Evolutionary conservation across 108 stramenopile species (phyloP), one percentile per base, ranked within the genome.

Genomic region (Conticribra weissflogii): DNA sequence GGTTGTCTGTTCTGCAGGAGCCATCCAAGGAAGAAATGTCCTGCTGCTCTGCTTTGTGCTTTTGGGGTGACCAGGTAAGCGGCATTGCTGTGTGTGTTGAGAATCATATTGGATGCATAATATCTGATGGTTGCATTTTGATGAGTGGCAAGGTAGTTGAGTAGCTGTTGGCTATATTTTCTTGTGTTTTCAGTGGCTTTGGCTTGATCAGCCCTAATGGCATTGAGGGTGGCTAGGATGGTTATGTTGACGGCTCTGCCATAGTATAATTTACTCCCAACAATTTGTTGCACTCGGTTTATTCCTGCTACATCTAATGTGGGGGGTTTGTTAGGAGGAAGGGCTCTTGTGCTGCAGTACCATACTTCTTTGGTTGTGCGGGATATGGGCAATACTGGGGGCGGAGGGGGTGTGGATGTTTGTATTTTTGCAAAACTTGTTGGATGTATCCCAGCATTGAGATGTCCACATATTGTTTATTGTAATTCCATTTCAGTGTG

Each of bases 361-460:
- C 81, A 66, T 81, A 82, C 15, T n/a, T 16, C 14, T 71, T 70
- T 0, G 22, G 18, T 0, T 9, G 15, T 5, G 62, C 44, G 17
- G 12, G 33, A 55, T 55, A 33, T 3, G 82, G 85, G 15, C 67
- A 55, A 49, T 83, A 36, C 56, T 83, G 62, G 9, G 81, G 81
- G 19, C 47, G 25, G 31, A 59, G 7, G 14, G 78, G 81, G 1
- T 53, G 23, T 0, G 36, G 59, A 36, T 85, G 81, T 28, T 41
- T 47, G 49, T 78, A 78, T n/a, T 49, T 41, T 18, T 57, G 53
- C 7, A 86, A 36, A 5, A 67, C 62, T 34, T 66, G 55, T 59
- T 78, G 65, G 27, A 86, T 60, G 32, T 83, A 86, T 3, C 71
- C 81, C 16, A 81, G 85, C 81, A 85, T 79, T 18, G 81, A 79